Conservation (phyloP, 2,329 filamentous ascomycete genomes). For the Colletotrichum cordylinicola region DNA sequence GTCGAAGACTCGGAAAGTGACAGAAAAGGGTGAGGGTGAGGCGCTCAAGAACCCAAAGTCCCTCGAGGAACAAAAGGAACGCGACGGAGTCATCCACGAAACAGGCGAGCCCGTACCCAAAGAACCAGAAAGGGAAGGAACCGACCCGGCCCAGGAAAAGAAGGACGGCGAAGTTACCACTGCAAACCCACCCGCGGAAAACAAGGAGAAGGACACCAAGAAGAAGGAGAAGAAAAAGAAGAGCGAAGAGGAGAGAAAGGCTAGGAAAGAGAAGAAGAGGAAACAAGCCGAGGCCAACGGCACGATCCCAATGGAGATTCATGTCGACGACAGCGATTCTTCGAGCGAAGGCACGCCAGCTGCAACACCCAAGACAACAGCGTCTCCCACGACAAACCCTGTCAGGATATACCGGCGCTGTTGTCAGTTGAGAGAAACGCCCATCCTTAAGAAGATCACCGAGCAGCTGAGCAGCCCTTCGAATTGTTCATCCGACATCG, state of each 20-base stretch:
- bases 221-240: constrained; percentile 98
- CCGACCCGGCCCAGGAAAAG: constrained; percentile 24
- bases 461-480: constrained; percentile 80
- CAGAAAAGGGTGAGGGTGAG: constrained; percentile 76
- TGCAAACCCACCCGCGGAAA: constrained; percentile 26
- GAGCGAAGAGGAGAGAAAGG: constrained; percentile 90
- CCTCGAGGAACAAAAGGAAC: constrained; percentile 63
- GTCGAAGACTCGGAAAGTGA: constrained; percentile 64
- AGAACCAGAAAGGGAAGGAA: constrained; percentile 43
- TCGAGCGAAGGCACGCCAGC: constrained; percentile 44
- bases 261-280: constrained; percentile 87
- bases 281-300: constrained; percentile 88
- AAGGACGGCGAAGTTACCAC: constrained; percentile 28
- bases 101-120: constrained; percentile 44
- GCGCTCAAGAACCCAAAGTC: constrained; percentile 72
- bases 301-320: constrained; percentile 82
- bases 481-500: constrained; percentile 69
- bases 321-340: constrained; percentile 72
- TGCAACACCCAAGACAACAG: constrained; percentile 65
- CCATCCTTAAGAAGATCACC: constrained; percentile 88
- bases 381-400: constrained; percentile 82
- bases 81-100: constrained; percentile 41
- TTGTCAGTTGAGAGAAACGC: constrained; percentile 91
- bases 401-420: constrained; percentile 92
- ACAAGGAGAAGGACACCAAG: constrained; percentile 56